These are phyloP conservation scores for Stropharia rugosoannulata DNA, from an alignment of 768 basidiomycete genomes.

Conservation along the genomic window DNA sequence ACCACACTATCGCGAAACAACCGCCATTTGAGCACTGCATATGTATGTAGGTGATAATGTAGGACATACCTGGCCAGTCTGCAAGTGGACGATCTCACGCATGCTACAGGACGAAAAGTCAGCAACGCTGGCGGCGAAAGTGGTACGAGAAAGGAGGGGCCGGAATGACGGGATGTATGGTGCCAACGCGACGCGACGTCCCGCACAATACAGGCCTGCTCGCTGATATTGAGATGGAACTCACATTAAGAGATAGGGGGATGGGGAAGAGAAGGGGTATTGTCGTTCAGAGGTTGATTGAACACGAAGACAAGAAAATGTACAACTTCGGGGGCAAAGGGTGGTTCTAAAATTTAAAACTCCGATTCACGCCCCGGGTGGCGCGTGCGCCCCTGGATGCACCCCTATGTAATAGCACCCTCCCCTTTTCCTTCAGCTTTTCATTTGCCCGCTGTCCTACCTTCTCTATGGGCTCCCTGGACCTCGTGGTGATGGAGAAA, in stretches of 20 bases:
- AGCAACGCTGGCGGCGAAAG: conserved; percentile 29
- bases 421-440: background rate
- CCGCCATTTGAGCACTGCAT: conserved; percentile 24
- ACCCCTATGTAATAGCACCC: conserved; percentile 11
- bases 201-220: conserved; percentile 4
- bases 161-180: conserved; percentile 27
- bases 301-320: conserved; percentile 47
- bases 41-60: conserved; percentile 17
- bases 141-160: conserved; percentile 49
- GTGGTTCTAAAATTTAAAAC: conserved; percentile 41
- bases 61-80: conserved; percentile 90
- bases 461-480: background rate
- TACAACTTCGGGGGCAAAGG: conserved; percentile 37
- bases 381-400: conserved; percentile 29
- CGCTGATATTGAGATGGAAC: conserved; percentile 17
- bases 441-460: background rate
- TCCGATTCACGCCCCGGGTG: conserved; percentile 44
- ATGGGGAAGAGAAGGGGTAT: conserved; percentile 31
- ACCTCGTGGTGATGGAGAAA: background rate
- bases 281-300: conserved; percentile 43
- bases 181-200: conserved; percentile 17
- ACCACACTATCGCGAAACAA: conserved; percentile 68
- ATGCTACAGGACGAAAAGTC: conserved; percentile 56
- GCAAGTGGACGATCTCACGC: conserved; percentile 99
- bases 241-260: conserved; percentile 42